Evolutionary conservation across 805 yeast genomes (phyloP), one percentile per base, ranked within the genome.

Genomic region (Scheffersomyces amazonensis): DNA sequence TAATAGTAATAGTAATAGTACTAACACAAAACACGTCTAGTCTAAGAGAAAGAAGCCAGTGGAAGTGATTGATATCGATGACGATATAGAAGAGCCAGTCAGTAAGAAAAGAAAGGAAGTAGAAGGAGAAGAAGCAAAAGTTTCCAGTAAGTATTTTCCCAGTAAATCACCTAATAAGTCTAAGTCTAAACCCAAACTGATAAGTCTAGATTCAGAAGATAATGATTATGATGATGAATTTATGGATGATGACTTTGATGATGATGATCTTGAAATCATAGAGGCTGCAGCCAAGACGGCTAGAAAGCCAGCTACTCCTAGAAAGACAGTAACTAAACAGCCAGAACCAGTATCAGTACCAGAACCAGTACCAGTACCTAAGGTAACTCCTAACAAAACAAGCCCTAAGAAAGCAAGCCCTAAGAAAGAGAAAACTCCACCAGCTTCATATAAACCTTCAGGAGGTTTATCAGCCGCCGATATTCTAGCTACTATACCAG

Each of bases 401-500:
- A n/a, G n/a, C n/a, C n/a, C n/a, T n/a, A 27, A 15, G 17, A 27
- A 13, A 10, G 31, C 29, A 19, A 27, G 37, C 23, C 37, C 40
- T 20, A 21, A 30, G 16, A 36, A 34, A 15, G 21, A 16, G 16
- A 24, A 31, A 27, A 24, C 41, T 9, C 32, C 37, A n/a, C 34
- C 22, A 12, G 18, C 30, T 3, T 43, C 45, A 16, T 17, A 15
- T 6, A 40, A 13, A 15, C 30, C 30, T 5, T 27, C 47, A 16
- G 46, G 45, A 4, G 66, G 60, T 3, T 19, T 37, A 17, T 54
- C 75, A 10, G 87, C 83, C 0, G 73, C 69, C 19, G 81, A 78
- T 2, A 61, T 86, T 2, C 64, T 89, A 20, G 69, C 75, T 5
- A 64, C 69, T 6, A 84, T 90, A 31, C 85, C 90, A 2, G 89